Evolutionary conservation across 2,329 filamentous ascomycete species (phyloP).

Genomic region (Cladophialophora yegresii): DNA sequence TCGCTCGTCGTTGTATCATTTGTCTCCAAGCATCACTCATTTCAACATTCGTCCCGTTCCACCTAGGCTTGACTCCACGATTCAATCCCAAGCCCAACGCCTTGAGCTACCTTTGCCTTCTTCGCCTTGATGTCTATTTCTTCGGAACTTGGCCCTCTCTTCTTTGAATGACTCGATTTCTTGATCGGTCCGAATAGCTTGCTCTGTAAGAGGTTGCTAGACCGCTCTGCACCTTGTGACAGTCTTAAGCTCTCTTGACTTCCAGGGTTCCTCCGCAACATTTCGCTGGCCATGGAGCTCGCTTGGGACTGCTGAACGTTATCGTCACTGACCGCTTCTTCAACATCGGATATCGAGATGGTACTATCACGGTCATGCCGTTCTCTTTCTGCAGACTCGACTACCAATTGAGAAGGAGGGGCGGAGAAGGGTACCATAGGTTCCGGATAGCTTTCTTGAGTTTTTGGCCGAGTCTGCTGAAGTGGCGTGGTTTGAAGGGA

Average conservation of each 20-base stretch:
- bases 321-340: conserved; percentile 59
- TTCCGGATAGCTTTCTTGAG: conserved; percentile 45
- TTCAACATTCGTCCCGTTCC: conserved; percentile 19
- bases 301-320: conserved; percentile 73
- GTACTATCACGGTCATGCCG: conserved; percentile 78
- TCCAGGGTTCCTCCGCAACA: conserved; percentile 64
- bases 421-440: conserved; percentile 37
- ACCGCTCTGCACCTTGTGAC: conserved; percentile 46
- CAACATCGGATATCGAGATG: conserved; percentile 67
- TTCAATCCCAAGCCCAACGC: conserved; percentile 61
- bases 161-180: conserved; percentile 53
- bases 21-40: conserved; percentile 15
- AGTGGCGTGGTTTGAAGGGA: conserved; percentile 77
- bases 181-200: conserved; percentile 65
- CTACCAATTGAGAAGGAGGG: conserved; percentile 38
- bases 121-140: conserved; percentile 48
- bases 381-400: conserved; percentile 47
- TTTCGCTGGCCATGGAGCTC: conserved; percentile 72
- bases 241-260: conserved; percentile 43
- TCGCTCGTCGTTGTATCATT: conserved; percentile 20
- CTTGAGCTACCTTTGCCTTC: conserved; percentile 52
- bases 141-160: conserved; percentile 47
- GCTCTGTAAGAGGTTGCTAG: conserved; percentile 57
- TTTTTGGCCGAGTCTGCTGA: conserved; percentile 56
- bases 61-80: conserved; percentile 38